Evolutionary conservation across 2,329 filamentous ascomycete species (phyloP).

Genomic region (Curvularia sp.): DNA sequence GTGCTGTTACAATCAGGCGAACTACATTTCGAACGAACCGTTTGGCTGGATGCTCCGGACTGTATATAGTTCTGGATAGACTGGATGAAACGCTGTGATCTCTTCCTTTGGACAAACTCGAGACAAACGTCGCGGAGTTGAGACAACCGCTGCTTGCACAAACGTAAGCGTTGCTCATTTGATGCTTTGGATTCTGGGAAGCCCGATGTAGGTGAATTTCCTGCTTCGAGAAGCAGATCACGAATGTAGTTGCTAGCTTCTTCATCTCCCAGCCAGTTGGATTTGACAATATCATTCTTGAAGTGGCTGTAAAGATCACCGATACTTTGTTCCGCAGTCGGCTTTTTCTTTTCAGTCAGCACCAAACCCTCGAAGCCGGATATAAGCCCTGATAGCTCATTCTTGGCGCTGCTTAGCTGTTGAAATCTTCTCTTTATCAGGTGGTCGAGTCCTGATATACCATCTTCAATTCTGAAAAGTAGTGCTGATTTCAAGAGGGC

Average conservation of each 20-base stretch:
- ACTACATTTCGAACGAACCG: conserved; percentile 21
- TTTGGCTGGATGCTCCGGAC: not conserved
- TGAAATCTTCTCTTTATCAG: conserved; percentile 26
- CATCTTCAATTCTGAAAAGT: conserved; percentile 23
- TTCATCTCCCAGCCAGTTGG: conserved; percentile 35
- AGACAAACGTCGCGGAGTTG: conserved; percentile 27
- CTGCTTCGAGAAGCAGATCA: conserved; percentile 18
- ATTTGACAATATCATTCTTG: conserved; percentile 24
- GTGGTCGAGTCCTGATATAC: conserved; percentile 23
- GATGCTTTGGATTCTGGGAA: conserved; percentile 17
- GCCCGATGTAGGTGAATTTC: conserved; percentile 7
- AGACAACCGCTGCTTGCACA: conserved; percentile 29
- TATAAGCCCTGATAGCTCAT: conserved; percentile 25
- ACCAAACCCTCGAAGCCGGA: conserved; percentile 29
- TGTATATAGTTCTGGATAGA: conserved; percentile 24
- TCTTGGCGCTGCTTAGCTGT: conserved; percentile 22
- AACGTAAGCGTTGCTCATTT: conserved; percentile 3
- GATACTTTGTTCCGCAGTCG: conserved; percentile 2
- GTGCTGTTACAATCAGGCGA: conserved; percentile 23
- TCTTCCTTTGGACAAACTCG: conserved; percentile 28
- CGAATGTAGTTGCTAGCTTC: conserved; percentile 20
- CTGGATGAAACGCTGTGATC: conserved; percentile 37
- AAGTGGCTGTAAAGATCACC: conserved; percentile 29
- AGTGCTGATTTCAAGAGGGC: conserved; percentile 59
- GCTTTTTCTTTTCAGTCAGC: not conserved